Conservation (phyloP, 2,329 filamentous ascomycete genomes). For the Aspergillus proliferans region DNA sequence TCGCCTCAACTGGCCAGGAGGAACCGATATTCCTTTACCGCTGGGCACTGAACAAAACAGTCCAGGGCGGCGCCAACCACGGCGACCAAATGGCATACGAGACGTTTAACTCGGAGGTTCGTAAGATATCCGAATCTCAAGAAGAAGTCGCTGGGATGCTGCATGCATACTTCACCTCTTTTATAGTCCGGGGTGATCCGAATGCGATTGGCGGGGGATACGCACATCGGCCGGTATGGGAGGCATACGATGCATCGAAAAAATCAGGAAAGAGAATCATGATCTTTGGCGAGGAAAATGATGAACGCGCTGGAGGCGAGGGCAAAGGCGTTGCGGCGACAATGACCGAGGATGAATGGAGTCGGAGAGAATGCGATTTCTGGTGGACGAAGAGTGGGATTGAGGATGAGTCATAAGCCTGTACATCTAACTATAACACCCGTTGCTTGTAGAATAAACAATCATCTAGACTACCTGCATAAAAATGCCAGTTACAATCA, state of each 20-base stretch:
- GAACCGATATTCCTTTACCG: constrained; percentile 47
- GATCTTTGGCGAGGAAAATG: constrained; percentile 44
- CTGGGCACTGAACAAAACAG: constrained; percentile 46
- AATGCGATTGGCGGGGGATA: constrained; percentile 30
- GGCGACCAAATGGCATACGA: constrained; percentile 47
- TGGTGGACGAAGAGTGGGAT: constrained; percentile 36
- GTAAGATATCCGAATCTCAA: constrained; percentile 34
- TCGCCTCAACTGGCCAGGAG: constrained; percentile 25
- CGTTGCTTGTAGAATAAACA: background rate
- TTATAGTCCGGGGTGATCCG: constrained; percentile 43
- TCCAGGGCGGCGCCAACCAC: constrained; percentile 43
- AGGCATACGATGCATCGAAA: constrained; percentile 18
- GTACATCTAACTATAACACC: too few relatives aligned
- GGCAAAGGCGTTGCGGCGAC: constrained; percentile 34
- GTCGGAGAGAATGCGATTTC: constrained; percentile 41
- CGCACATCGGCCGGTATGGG: constrained; percentile 31
- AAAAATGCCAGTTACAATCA: constrained; percentile 17
- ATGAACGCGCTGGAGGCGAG: constrained; percentile 43
- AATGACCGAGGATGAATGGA: constrained; percentile 38
- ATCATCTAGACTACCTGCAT: constrained; percentile 1
- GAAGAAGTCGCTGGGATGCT: constrained; percentile 37
- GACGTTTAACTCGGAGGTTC: constrained; percentile 32
- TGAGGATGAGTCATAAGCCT: background rate
- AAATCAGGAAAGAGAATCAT: constrained; percentile 30
- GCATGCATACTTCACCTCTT: constrained; percentile 46